These are phyloP conservation scores for Coelastrella sp. DNA, from an alignment of 139 green algal species.

Conservation along the genomic window DNA sequence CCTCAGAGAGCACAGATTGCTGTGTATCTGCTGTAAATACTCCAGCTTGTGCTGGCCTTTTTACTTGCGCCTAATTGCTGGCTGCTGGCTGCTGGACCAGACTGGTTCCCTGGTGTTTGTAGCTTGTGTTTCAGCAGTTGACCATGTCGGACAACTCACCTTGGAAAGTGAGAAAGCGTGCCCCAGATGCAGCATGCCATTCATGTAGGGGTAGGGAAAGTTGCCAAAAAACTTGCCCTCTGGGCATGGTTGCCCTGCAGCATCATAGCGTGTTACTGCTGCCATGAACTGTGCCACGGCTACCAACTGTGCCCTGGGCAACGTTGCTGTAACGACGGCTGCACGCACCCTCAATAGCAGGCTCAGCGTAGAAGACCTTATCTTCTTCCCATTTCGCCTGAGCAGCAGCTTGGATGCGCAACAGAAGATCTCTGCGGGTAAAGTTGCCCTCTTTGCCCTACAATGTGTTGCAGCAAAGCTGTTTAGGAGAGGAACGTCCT, in stretches of 20 bases:
- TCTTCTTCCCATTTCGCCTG: slow-evolving; percentile 87
- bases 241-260: slow-evolving; percentile 34
- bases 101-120: too few relatives aligned
- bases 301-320: too few relatives aligned
- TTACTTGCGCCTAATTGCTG: too few relatives aligned
- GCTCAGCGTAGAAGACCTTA: slow-evolving; percentile 90
- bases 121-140: too few relatives aligned
- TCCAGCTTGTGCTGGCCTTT: too few relatives aligned
- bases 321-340: not conserved
- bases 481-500: not conserved
- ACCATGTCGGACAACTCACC: slow-evolving; percentile 52
- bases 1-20: not conserved
- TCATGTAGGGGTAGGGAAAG: slow-evolving; percentile 99
- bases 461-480: not conserved
- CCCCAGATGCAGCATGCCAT: slow-evolving; percentile 97
- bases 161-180: slow-evolving; percentile 99
- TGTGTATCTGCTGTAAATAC: not conserved
- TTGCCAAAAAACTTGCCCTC: slow-evolving; percentile 97
- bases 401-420: slow-evolving; percentile 78
- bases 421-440: slow-evolving; percentile 84
- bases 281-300: not conserved
- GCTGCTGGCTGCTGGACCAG: too few relatives aligned
- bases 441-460: slow-evolving; percentile 53
- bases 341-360: slow-evolving; percentile 67
- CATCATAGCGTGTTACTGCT: not conserved